Evolutionary conservation across 345 rosid genomes (phyloP).

Genomic region (Camelina laxa): DNA sequence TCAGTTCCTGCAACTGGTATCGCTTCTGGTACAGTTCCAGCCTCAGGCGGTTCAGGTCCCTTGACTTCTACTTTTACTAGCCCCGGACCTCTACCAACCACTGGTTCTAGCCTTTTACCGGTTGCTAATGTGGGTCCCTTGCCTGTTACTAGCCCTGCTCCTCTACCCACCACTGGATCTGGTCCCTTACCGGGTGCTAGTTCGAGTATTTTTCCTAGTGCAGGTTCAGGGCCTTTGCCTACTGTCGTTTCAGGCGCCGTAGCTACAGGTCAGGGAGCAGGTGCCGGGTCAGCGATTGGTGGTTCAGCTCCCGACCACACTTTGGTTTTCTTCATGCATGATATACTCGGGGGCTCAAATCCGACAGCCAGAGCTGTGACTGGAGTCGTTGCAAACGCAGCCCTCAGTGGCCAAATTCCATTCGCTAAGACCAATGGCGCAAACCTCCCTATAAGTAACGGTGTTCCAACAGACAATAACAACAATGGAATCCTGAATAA

Average conservation of each 20-base stretch:
- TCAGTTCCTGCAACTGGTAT: slow-evolving; percentile 33
- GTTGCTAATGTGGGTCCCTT: slow-evolving; percentile 26
- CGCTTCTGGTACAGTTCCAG: slow-evolving; percentile 27
- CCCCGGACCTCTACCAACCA: slow-evolving; percentile 39
- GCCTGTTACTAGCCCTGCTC: slow-evolving; percentile 22
- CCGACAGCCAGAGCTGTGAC: slow-evolving; percentile 76
- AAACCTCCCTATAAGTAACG: slow-evolving; percentile 63
- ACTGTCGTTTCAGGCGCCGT: slow-evolving; percentile 26
- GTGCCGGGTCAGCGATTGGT: slow-evolving; percentile 31
- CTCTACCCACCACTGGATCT: slow-evolving; percentile 39
- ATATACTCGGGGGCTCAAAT: slow-evolving; percentile 75
- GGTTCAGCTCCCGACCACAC: slow-evolving; percentile 39
- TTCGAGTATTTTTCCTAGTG: slow-evolving; percentile 25
- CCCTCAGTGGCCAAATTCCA: slow-evolving; percentile 75
- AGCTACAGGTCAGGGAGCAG: slow-evolving; percentile 20
- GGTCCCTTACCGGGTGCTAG: slow-evolving; percentile 50
- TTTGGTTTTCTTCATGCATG: slow-evolving; percentile 77
- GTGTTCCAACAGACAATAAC: slow-evolving; percentile 59
- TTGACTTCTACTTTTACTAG: slow-evolving; percentile 16
- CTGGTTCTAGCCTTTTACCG: slow-evolving; percentile 31
- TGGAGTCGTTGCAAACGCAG: slow-evolving; percentile 65
- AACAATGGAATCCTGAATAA: slow-evolving; percentile 70
- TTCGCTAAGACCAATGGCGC: slow-evolving; percentile 85
- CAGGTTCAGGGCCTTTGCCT: slow-evolving; percentile 33
- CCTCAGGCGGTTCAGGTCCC: slow-evolving; percentile 27